Evolutionary conservation across 768 basidiomycete species (phyloP), one percentile per base, ranked within the genome.

Genomic region (Lentinula edodes): DNA sequence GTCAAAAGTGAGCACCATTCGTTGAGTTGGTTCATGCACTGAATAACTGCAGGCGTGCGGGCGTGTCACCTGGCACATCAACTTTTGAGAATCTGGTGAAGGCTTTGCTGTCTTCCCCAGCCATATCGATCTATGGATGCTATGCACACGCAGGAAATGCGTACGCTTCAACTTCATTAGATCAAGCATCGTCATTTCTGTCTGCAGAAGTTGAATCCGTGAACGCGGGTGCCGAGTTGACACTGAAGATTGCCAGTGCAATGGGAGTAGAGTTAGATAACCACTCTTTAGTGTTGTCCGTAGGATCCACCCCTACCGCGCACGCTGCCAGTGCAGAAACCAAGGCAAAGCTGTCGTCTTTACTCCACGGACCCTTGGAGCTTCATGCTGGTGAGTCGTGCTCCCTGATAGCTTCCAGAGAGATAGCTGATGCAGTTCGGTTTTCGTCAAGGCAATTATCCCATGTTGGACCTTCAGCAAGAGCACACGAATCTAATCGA

Each of bases 231-330:
- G 89, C 91, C 0, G 75, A 74, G 32, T 74, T 82, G 53, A 85
- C 83, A 0, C 68, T 87, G 35, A 75, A 78, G 42, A 71, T 82
- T 54, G 73, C 87, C 35, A 69, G 75, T 8, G 74, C 76, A 13
- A 68, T 74, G 12, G 69, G 73, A 42, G 68, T 64, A n/a, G 53
- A 61, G 5, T 61, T 69, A 43, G 72, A 78, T 58, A 74, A 76
- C 6, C 72, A 76, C 41, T 79, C 83, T 5, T 93, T 90, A 66
- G 80, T 91, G 1, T 74, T 95, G 39, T 89, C 89, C 2, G 87
- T 94, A 1, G 92, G 93, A 20, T 89, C 91, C n/a, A 94, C 93
- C 2, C 93, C 93, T 1, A 87, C 92, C 2, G 93, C 92, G 0
- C 90, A 93, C 68, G 88, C 88, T 9, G 90, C 88, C 12, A 84